Evolutionary conservation across 345 rosid genomes (phyloP).

Genomic region (Cardamine occulta): DNA sequence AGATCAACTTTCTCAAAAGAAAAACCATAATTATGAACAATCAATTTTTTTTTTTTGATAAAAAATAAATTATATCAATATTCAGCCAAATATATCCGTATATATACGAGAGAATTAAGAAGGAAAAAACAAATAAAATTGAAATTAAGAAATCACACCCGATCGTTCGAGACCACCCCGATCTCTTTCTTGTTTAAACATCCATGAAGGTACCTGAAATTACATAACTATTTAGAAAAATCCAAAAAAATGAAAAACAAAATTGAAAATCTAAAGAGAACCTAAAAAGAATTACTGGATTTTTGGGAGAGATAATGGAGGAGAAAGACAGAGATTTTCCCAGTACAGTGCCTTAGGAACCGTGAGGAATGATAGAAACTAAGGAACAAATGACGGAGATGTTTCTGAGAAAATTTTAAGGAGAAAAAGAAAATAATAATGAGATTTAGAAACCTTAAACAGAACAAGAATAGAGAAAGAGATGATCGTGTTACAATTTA

Average conservation of each 20-base stretch:
- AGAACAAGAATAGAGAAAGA: conserved; percentile 25
- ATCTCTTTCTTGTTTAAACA: background rate
- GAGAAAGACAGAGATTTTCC: conserved; percentile 34
- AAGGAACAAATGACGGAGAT: conserved; percentile 43
- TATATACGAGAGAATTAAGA: background rate
- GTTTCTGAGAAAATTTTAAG: conserved; percentile 26
- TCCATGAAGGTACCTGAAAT: conserved; percentile 29
- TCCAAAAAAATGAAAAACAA: background rate
- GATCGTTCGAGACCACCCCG: conserved; percentile 4
- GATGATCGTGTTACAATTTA: conserved; percentile 13
- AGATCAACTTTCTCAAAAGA: background rate
- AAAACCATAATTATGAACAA: background rate
- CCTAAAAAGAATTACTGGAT: conserved; percentile 9
- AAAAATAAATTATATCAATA: background rate
- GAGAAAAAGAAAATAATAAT: background rate
- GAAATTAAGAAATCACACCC: background rate
- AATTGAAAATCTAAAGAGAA: background rate
- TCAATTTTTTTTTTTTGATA: too few relatives aligned
- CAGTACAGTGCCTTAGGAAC: conserved; percentile 42
- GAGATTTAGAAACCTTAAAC: conserved; percentile 26
- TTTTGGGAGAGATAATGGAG: conserved; percentile 29
- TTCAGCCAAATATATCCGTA: background rate
- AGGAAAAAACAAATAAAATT: background rate
- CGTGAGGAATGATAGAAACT: conserved; percentile 26
- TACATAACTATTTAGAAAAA: background rate